A percentile compares a stretch with the other conserved stretches of the same genome.
phyloP scores from a whole-genome alignment of 2,329 filamentous ascomycete species.

The Botryotinia narcissicola region DNA sequence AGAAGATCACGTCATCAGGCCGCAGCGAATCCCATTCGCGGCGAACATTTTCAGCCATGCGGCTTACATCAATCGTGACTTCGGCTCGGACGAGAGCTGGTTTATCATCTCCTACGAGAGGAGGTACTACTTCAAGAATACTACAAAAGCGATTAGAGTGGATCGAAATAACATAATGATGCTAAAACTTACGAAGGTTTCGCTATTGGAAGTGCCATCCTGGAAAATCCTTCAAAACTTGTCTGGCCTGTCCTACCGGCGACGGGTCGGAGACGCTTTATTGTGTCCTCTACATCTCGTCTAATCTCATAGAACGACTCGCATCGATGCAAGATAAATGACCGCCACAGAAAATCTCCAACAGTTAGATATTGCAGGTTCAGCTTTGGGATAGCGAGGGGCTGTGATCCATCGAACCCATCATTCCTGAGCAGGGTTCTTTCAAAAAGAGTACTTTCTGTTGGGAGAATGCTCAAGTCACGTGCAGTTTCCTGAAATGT shows the following conservation, averaged over 20 bases:
- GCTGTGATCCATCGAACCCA: conserved; percentile 79
- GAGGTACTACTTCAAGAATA: conserved; percentile 80
- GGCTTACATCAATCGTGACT: conserved; percentile 77
- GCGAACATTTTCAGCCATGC: conserved; percentile 71
- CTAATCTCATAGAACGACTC: conserved; percentile 93
- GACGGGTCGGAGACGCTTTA: conserved; percentile 76
- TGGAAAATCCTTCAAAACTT: conserved; percentile 79
- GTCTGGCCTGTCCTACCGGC: conserved; percentile 61
- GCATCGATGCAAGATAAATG: conserved; percentile 81
- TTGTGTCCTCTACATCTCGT: conserved; percentile 79
- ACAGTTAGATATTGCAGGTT: conserved; percentile 95
- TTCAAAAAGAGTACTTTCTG: conserved; percentile 79
- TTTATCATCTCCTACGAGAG: conserved; percentile 76
- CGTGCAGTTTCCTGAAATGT: conserved; percentile 79
- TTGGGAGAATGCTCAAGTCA: conserved; percentile 75
- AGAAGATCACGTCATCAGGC: conserved; percentile 84
- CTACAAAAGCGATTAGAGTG: conserved; percentile 37
- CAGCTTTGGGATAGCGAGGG: conserved; percentile 87
- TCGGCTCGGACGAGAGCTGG: conserved; percentile 87
- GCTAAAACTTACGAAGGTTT: conserved; percentile 60
- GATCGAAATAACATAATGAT: background rate
- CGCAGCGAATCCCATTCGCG: conserved; percentile 88
- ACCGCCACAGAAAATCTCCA: conserved; percentile 95
- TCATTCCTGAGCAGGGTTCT: conserved; percentile 76
- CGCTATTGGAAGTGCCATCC: conserved; percentile 84